Evolutionary conservation across 306 rosid species (phyloP), one percentile per base, ranked within the genome.

Genomic region (Begonia peltatifolia): DNA sequence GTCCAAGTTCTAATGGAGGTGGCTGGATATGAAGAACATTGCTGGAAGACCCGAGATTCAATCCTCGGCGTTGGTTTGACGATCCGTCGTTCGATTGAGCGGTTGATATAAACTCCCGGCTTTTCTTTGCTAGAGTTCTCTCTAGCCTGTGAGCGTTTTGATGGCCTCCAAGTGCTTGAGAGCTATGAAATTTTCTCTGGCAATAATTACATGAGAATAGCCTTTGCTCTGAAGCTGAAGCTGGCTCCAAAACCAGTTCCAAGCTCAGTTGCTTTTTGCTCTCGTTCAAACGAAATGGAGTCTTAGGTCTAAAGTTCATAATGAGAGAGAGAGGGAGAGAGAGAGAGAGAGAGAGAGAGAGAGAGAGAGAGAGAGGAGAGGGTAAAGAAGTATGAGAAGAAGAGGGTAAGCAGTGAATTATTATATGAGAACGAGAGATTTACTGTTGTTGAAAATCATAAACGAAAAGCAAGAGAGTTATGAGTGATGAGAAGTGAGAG

Each of bases 91-190:
- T 55, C 30, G 68, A 23, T 41, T 55, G 71, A 58, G 36, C 69
- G 54, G 72, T 30, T 4, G 87, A 76, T 46, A 48, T 43, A 1
- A 80, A 47, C 68, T 80, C 87, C 41, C 79, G 68, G 66, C 93
- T 83, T 66, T 79, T 87, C 78, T 87, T 87, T 35, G 95, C 95
- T 12, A 87, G 70, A 2, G 89, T 82, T 25, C 95, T 65, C 58
- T 83, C 95, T 1, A 87, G 88, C 65, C 80, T 87, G 71, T 87
- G 95, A 53, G 95, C 95, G 61, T 87, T 87, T 49, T 87, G 95
- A 66, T 87, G 95, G 1, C 95, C 95, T 0, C 95, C 95, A 2
- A 87, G 72, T 2, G 93, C 95, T 60, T 87, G 95, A 1, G 93
- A 87, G 36, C 93, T 87, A 49, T 75, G 80, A 20, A 87, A 87